Evolutionary conservation across 2,329 filamentous ascomycete species (phyloP), one percentile per base, ranked within the genome.

Genomic region (Raffaelea deltoideospora): DNA sequence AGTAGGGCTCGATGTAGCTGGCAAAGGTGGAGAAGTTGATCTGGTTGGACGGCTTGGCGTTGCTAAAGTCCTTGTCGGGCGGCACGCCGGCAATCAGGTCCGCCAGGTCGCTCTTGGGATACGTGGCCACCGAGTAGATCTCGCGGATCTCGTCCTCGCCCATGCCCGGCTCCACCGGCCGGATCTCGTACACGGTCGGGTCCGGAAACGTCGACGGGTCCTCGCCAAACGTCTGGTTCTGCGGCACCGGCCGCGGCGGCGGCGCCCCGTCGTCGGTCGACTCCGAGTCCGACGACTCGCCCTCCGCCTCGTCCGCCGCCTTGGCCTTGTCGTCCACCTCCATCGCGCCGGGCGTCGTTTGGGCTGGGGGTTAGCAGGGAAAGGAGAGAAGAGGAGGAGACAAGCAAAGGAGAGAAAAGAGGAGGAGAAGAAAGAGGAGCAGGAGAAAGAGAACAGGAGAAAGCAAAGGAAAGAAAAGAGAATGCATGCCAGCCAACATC

Each of bases 31-130:
- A 80, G 45, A 90, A 90, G 53, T 82, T 87, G 54, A 96, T 90
- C 61, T 98, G 90, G 49, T 88, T 93, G 17, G 79, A 78, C 5
- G 88, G 86, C 54, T 96, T 98, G 24, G 85, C 80, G 52, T 76
- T 93, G 53, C 84, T 95, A 51, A 95, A 96, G 60, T 98, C 90
- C 54, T 84, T 86, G 56, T 96, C 87, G 1, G 90, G 88, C 2
- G 87, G 82, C 28, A 81, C 77, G 33, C 90, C 90, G 10, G 88
- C 81, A 44, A 93, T 92, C 46, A 90, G 65, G 51, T 95, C 79
- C 40, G 76, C 69, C 9, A 98, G 67, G 50, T 95, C 83, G 44
- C 72, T 79, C 36, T 69, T 69, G 1, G 90, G 90, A 52, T 90
- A 98, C 13, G 72, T 67, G 5, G 81, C 76, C 14, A 98, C 90